A percentile compares a stretch with the other conserved stretches of the same genome.
Evolutionary conservation across 106 monocot species (phyloP).

Genomic region (Platanthera guangdongensis): DNA sequence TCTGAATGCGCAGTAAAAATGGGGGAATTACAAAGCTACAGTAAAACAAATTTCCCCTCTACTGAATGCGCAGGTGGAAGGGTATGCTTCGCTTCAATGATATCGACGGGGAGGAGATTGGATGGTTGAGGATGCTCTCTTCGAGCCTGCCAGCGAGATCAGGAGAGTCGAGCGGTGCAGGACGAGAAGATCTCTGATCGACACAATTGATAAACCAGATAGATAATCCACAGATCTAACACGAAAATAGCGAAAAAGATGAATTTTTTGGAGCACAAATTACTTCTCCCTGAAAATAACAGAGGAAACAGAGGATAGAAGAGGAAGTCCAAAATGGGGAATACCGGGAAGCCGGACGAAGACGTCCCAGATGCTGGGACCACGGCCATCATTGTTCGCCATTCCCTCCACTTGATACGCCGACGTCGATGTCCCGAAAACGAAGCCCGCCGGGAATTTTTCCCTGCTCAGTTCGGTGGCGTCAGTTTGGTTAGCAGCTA

Average conservation of each 20-base stretch:
- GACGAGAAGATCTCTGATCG: too few relatives aligned
- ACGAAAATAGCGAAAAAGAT: not conserved
- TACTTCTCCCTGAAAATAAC: not conserved
- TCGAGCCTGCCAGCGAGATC: too few relatives aligned
- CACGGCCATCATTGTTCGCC: constrained; percentile 60
- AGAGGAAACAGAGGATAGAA: not conserved
- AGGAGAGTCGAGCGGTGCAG: too few relatives aligned
- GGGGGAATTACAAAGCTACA: too few relatives aligned
- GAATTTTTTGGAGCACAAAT: too few relatives aligned
- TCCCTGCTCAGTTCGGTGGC: constrained; percentile 39
- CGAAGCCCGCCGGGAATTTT: constrained; percentile 60
- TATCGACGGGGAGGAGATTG: too few relatives aligned
- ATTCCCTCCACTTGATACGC: constrained; percentile 90
- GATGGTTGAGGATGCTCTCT: too few relatives aligned
- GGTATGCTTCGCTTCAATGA: too few relatives aligned
- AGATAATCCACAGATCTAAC: not conserved
- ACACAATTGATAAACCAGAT: too few relatives aligned
- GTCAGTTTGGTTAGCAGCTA: not conserved
- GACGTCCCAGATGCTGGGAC: constrained; percentile 77
- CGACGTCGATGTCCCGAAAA: constrained; percentile 78
- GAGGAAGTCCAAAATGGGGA: not conserved
- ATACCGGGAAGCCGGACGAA: constrained; percentile 53
- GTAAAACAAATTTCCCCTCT: too few relatives aligned
- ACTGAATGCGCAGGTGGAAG: too few relatives aligned
- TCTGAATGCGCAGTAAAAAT: too few relatives aligned